A percentile compares a stretch with the other conserved stretches of the same genome.
phyloP scores from a whole-genome alignment of 495 filamentous ascomycete species.

The Darksidea phi region DNA sequence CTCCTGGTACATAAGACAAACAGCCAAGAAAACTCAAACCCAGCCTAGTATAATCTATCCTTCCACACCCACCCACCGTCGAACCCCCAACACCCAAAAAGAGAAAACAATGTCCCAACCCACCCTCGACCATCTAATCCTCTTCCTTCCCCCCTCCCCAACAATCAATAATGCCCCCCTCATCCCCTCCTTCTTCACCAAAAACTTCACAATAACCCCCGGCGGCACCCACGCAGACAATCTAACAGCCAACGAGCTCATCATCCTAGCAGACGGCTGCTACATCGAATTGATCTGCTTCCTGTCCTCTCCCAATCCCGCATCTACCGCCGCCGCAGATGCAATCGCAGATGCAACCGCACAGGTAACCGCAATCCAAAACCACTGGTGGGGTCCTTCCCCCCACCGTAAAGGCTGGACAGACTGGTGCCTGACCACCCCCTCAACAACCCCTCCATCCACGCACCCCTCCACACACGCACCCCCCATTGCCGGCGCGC shows the following conservation, averaged over 20 bases:
- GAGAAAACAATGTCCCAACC: slow-evolving; percentile 5
- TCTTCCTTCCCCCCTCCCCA: slow-evolving; percentile 51
- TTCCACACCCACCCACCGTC: no score
- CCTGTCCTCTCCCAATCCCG: slow-evolving; percentile 46
- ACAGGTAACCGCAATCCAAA: slow-evolving; percentile 36
- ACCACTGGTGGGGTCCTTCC: slow-evolving; percentile 54
- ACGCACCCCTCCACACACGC: slow-evolving; percentile 32
- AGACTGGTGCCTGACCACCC: slow-evolving; percentile 54
- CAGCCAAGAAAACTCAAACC: no score
- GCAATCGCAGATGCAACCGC: no score
- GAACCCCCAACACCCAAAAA: no score
- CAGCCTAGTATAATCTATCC: no score
- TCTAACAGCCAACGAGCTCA: slow-evolving; percentile 56
- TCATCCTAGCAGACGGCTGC: slow-evolving; percentile 55
- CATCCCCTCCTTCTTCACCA: slow-evolving; percentile 50
- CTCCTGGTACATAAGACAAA: no score
- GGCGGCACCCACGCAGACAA: slow-evolving; percentile 56
- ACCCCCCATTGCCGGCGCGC: slow-evolving; percentile 44
- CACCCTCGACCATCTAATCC: slow-evolving; percentile 57
- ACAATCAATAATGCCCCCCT: slow-evolving; percentile 37
- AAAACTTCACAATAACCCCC: slow-evolving; percentile 54
- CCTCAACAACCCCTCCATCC: slow-evolving; percentile 24
- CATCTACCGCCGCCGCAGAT: slow-evolving; percentile 28
- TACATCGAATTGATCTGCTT: slow-evolving; percentile 64
- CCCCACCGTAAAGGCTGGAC: slow-evolving; percentile 50